Conservation (phyloP, 352 stramenopile species). For the Vaucheria bursata region DNA sequence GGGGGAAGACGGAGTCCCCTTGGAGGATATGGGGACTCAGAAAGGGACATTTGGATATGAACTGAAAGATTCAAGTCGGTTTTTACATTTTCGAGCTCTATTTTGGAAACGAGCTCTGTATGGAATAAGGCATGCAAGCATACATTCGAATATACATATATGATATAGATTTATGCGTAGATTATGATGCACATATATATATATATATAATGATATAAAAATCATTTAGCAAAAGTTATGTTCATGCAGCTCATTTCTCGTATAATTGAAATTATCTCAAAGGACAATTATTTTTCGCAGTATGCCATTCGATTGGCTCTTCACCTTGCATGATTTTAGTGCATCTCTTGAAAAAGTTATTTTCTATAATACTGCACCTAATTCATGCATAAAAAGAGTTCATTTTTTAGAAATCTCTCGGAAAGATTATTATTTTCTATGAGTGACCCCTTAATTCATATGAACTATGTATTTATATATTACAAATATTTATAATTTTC, state of each 20-base stretch:
- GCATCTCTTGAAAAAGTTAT: background rate
- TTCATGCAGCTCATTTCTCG: too few species aligned
- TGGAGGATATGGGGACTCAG: background rate
- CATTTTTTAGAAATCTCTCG: background rate
- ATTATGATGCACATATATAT: too few species aligned
- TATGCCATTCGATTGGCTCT: too few species aligned
- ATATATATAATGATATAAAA: too few species aligned
- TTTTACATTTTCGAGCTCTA: constrained; percentile 29
- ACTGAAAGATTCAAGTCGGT: background rate
- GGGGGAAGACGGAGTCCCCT: background rate
- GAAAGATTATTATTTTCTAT: background rate
- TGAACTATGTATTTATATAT: background rate
- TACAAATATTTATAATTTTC: background rate
- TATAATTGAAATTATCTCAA: too few species aligned
- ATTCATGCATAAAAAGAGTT: background rate
- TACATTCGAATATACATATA: too few species aligned
- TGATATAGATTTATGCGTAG: too few species aligned
- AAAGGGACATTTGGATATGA: background rate
- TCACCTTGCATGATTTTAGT: too few species aligned
- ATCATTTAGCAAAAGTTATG: too few species aligned
- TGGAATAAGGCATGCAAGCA: constrained; percentile 15
- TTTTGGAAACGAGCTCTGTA: constrained; percentile 28
- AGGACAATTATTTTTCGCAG: too few species aligned
- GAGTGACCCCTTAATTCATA: background rate
- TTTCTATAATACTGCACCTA: background rate